Evolutionary conservation across 2,329 filamentous ascomycete genomes (phyloP).

Genomic region (Penicillium corylophilum): DNA sequence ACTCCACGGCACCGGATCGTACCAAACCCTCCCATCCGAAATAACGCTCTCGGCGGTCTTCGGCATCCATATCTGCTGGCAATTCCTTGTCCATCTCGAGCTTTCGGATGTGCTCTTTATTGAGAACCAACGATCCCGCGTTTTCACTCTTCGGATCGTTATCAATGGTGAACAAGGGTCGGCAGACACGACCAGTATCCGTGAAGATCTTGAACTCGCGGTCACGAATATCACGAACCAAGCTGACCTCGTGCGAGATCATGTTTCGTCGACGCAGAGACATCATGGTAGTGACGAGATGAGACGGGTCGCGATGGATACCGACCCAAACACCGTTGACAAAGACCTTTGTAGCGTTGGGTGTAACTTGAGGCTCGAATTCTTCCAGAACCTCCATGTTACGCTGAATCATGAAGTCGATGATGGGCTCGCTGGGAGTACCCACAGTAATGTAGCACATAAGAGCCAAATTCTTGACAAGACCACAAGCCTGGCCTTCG

Average conservation of each 20-base stretch:
- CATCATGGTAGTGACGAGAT: constrained; percentile 76
- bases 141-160: constrained; percentile 74
- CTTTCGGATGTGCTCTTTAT: constrained; percentile 75
- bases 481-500: constrained; percentile 95
- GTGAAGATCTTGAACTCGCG: constrained; percentile 99
- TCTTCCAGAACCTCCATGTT: constrained; percentile 97
- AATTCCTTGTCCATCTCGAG: constrained; percentile 72
- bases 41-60: constrained; percentile 59
- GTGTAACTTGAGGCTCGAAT: constrained; percentile 80
- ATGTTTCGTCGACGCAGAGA: constrained; percentile 76
- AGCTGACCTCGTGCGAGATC: constrained; percentile 87
- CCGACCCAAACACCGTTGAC: constrained; percentile 98
- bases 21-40: constrained; percentile 90
- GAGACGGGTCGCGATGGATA: constrained; percentile 83
- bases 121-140: constrained; percentile 75
- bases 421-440: constrained; percentile 83
- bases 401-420: constrained; percentile 92
- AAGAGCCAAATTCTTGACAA: constrained; percentile 95
- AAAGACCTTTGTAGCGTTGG: constrained; percentile 95
- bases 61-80: constrained; percentile 58
- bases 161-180: constrained; percentile 90
- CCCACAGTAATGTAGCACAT: constrained; percentile 99
- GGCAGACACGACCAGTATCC: constrained; percentile 90
- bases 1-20: constrained; percentile 83
- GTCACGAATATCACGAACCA: constrained; percentile 94